Base-by-base conservation (phyloP, 345 rosid genomes). In the Microthlaspi erraticum region DNA sequence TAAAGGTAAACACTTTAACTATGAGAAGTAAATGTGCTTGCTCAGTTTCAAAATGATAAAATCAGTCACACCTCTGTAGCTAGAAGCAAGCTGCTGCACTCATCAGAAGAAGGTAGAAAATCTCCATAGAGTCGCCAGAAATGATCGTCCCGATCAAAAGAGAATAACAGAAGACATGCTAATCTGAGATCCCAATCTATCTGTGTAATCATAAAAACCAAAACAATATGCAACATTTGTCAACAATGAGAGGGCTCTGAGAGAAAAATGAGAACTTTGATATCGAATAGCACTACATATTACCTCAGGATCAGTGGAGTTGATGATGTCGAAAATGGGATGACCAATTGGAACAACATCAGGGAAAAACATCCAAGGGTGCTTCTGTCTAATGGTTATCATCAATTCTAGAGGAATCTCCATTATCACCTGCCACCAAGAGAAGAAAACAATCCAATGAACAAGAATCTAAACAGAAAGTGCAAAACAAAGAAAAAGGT, bases 311-410 rank as follows among this genome's bases (percentile, higher is more conserved):
- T 91, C 56, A 26, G 97, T 93, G 4, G 98, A 83, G 81, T 93
- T 91, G 53, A 89, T 87, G 51, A 91, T 86, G 79, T 89, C 97
- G 68, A 93, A 93, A 73, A 93, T 93, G 5, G 96, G 97, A 83
- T 93, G 98, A 68, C 97, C 97, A 13, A 93, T 53, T 1, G 97
- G 98, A 8, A 93, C 81, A 73, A 85, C 80, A 75, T 93, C 96
- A 1, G 98, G 98, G 78, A 93, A 93, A 82, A 93, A 93, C 98
- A 91, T 91, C 98, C 96, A 93, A 20, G 98, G 96, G 34, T 66
- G 88, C 79, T 91, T 87, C 68, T 91, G 79, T 70, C 98, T 87
- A 51, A 93, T 76, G 13, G 97, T 93, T 49, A 93, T 70, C 96
- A 93, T 91, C 81, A 89, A 75, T 76, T 93, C 97, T 42, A 87